A percentile compares a stretch with the other conserved stretches of the same genome.
Evolutionary conservation across 768 basidiomycete species (phyloP).

Genomic region (Dentipellis fragilis): DNA sequence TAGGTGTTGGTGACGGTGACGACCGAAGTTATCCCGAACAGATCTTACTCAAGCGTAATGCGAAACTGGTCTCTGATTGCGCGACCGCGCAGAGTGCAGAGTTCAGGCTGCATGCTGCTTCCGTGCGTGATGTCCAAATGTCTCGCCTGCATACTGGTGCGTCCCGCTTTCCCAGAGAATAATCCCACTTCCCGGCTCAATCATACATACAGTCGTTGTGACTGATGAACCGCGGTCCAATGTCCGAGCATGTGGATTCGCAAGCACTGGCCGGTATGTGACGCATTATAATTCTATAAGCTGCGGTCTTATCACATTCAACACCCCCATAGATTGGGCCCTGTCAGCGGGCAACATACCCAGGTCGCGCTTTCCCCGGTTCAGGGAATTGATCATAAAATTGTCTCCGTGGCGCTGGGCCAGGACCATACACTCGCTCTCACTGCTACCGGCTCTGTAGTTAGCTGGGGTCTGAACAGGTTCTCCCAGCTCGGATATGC

Average conservation of each 20-base stretch:
- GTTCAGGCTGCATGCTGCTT: slow-evolving; percentile 51
- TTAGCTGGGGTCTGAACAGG: slow-evolving; percentile 86
- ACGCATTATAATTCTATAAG: not conserved
- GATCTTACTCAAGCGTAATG: slow-evolving; percentile 34
- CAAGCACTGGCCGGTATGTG: slow-evolving; percentile 73
- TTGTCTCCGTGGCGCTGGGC: slow-evolving; percentile 69
- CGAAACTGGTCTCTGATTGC: slow-evolving; percentile 2
- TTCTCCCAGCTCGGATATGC: slow-evolving; percentile 82
- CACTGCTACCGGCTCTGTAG: slow-evolving; percentile 71
- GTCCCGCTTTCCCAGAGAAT: slow-evolving; percentile 1
- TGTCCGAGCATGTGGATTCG: slow-evolving; percentile 81
- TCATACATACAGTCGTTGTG: slow-evolving; percentile 33
- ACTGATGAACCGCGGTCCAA: slow-evolving; percentile 70
- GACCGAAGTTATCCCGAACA: slow-evolving; percentile 77
- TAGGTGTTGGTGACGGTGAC: slow-evolving; percentile 75
- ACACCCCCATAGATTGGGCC: slow-evolving; percentile 48
- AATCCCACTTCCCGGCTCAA: not conserved
- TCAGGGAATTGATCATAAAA: slow-evolving; percentile 41
- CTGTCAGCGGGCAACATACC: slow-evolving; percentile 49
- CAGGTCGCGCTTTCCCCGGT: slow-evolving; percentile 64
- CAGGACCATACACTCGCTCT: slow-evolving; percentile 92
- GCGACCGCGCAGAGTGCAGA: slow-evolving; percentile 20
- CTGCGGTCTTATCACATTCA: slow-evolving; percentile 1
- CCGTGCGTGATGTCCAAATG: slow-evolving; percentile 65
- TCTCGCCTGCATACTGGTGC: slow-evolving; percentile 81